These are phyloP conservation scores for Beauveria pseudobassiana DNA, from an alignment of 2,329 filamentous ascomycete species.

Conservation along the genomic window DNA sequence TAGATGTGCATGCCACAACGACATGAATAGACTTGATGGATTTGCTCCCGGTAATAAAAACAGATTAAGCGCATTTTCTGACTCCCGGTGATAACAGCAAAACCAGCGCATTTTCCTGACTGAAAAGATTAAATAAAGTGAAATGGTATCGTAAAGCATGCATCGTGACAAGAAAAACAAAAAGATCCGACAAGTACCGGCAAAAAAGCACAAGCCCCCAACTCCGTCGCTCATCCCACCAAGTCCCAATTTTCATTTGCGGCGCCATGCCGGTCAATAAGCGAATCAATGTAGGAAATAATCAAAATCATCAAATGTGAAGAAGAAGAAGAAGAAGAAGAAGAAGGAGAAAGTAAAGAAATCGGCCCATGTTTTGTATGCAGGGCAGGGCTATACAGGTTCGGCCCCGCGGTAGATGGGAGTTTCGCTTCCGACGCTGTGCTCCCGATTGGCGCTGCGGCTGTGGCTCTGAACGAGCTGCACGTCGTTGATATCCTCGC, in stretches of 20 bases:
- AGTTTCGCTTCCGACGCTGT: neutral
- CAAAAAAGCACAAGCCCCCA: neutral
- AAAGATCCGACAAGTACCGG: neutral
- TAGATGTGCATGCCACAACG: too few species aligned
- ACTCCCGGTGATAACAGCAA: too few species aligned
- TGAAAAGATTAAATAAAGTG: neutral
- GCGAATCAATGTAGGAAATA: too few species aligned
- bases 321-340: neutral
- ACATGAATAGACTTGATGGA: too few species aligned
- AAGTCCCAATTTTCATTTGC: neutral
- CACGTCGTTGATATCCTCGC: neutral
- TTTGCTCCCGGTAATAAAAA: too few species aligned
- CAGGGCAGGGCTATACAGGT: neutral
- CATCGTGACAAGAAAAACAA: neutral
- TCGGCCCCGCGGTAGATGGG: constrained; percentile 1
- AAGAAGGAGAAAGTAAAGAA: neutral
- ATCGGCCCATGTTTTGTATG: neutral
- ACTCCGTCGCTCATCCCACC: neutral
- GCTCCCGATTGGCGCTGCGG: neutral
- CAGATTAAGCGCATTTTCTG: too few species aligned
- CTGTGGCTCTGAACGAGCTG: neutral
- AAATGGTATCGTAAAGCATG: constrained; percentile 1
- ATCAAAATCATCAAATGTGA: too few species aligned
- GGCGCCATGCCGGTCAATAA: neutral
- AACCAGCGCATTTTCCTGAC: too few species aligned